Evolutionary conservation across 2,329 filamentous ascomycete species (phyloP).

Genomic region (Blastomyces emzantsi): DNA sequence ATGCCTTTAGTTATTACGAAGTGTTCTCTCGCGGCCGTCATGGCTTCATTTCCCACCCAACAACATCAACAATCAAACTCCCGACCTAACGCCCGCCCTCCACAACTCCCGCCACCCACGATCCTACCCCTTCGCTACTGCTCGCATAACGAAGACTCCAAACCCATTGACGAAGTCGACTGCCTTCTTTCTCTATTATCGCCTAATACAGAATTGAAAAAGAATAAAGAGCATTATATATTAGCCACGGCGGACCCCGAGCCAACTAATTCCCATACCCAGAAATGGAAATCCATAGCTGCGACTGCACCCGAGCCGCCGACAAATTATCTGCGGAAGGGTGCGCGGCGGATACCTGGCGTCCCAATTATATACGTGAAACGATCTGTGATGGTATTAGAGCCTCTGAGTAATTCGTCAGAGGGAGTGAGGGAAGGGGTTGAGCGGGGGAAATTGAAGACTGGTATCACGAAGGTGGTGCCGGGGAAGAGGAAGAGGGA

Average conservation of each 20-base stretch:
- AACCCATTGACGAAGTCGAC: conserved; percentile 36
- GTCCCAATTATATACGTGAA: conserved; percentile 45
- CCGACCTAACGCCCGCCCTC: conserved; percentile 33
- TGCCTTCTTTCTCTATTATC: conserved; percentile 40
- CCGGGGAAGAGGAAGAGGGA: conserved; percentile 30
- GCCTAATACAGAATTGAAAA: conserved; percentile 29
- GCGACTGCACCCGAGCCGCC: conserved; percentile 16
- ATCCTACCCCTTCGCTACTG: conserved; percentile 39
- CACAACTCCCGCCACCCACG: conserved; percentile 39
- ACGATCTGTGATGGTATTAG: conserved; percentile 43
- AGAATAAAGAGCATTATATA: conserved; percentile 42
- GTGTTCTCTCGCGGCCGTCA: conserved; percentile 39
- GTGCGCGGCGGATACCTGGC: conserved; percentile 37
- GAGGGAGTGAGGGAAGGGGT: conserved; percentile 35
- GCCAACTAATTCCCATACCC: neutral
- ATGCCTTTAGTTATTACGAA: conserved; percentile 63
- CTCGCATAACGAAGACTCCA: conserved; percentile 36
- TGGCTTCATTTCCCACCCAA: conserved; percentile 31
- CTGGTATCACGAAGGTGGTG: conserved; percentile 28
- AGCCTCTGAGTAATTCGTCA: conserved; percentile 39
- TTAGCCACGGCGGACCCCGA: conserved; percentile 36
- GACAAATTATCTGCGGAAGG: conserved; percentile 32
- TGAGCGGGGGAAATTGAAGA: conserved; percentile 41
- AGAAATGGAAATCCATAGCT: conserved; percentile 18
- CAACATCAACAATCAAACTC: conserved; percentile 32